Percentiles rank a stretch among this genome's conserved stretches.
Evolutionary conservation across 441 rosid genomes (phyloP).

Genomic region (Bruguiera hainesii): DNA sequence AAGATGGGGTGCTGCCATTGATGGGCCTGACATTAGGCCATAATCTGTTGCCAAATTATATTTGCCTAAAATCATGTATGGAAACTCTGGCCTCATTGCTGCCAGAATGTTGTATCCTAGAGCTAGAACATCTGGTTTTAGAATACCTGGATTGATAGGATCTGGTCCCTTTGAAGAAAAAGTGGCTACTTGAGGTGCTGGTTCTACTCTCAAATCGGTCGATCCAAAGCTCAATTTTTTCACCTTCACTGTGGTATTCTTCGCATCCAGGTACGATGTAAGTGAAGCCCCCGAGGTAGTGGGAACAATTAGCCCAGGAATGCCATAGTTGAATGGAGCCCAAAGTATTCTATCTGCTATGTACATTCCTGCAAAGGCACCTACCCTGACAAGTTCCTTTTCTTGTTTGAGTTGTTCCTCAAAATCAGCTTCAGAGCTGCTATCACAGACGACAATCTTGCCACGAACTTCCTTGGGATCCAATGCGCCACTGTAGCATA

Average conservation of each 20-base stretch:
- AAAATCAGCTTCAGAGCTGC: neutral
- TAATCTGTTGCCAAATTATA: constrained; percentile 36
- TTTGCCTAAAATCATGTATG: constrained; percentile 19
- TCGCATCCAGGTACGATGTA: constrained; percentile 20
- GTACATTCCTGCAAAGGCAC: constrained; percentile 39
- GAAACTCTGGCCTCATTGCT: constrained; percentile 28
- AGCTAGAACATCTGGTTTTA: constrained; percentile 71
- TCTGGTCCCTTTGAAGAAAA: constrained; percentile 76
- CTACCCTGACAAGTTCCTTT: constrained; percentile 27
- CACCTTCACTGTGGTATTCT: constrained; percentile 19
- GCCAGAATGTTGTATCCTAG: constrained; percentile 64
- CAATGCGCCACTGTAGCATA: constrained; percentile 20
- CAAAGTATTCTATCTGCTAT: constrained; percentile 15
- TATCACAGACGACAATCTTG: constrained; percentile 39
- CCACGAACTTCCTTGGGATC: constrained; percentile 26
- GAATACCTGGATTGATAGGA: constrained; percentile 49
- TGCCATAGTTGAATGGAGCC: constrained; percentile 17
- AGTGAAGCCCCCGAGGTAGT: constrained; percentile 16
- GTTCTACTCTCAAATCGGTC: constrained; percentile 51
- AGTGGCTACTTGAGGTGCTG: constrained; percentile 64
- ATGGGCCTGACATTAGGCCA: constrained; percentile 77
- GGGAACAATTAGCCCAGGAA: constrained; percentile 30
- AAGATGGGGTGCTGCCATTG: constrained; percentile 88
- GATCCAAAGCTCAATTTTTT: constrained; percentile 36
- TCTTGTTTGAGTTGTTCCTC: neutral